phyloP scores from a whole-genome alignment of 805 yeast genomes.

The Lipomyces sp. region DNA sequence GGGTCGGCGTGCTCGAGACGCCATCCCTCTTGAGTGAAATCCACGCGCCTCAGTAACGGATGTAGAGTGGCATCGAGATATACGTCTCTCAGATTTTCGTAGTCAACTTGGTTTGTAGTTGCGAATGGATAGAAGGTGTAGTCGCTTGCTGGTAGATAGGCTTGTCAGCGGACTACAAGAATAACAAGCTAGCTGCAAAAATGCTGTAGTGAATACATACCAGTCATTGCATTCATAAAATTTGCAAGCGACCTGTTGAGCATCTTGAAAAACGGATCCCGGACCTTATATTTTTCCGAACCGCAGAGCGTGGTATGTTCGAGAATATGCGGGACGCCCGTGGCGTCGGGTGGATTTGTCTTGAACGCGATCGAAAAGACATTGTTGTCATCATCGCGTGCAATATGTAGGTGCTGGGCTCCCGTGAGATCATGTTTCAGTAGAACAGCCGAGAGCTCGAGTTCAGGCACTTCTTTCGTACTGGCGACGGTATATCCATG shows the following conservation, averaged over 20 bases:
- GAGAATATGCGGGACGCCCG: slow-evolving; percentile 93
- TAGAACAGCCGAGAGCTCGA: slow-evolving; percentile 74
- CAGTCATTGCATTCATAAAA: slow-evolving; percentile 97
- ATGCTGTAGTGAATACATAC: background rate
- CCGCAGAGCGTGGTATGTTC: slow-evolving; percentile 98
- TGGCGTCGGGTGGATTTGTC: slow-evolving; percentile 90
- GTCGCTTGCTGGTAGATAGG: slow-evolving; percentile 71
- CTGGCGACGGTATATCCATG: slow-evolving; percentile 68
- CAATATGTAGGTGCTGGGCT: slow-evolving; percentile 80
- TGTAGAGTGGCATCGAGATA: slow-evolving; percentile 83
- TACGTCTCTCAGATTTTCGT: slow-evolving; percentile 75
- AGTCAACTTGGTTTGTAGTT: slow-evolving; percentile 83
- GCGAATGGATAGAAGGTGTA: slow-evolving; percentile 95
- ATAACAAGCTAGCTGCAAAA: background rate
- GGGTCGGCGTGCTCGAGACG: slow-evolving; percentile 69
- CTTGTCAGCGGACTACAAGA: background rate
- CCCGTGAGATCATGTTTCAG: slow-evolving; percentile 67
- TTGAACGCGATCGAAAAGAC: slow-evolving; percentile 87
- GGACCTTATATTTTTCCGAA: slow-evolving; percentile 81
- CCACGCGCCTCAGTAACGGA: slow-evolving; percentile 73
- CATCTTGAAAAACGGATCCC: slow-evolving; percentile 98
- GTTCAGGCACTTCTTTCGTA: slow-evolving; percentile 72
- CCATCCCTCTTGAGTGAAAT: slow-evolving; percentile 97
- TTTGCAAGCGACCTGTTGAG: slow-evolving; percentile 88
- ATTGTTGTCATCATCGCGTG: slow-evolving; percentile 75